Evolutionary conservation across 169 alveolate genomes (phyloP).

Genomic region (Pseudocohnilembus persalinus): DNA sequence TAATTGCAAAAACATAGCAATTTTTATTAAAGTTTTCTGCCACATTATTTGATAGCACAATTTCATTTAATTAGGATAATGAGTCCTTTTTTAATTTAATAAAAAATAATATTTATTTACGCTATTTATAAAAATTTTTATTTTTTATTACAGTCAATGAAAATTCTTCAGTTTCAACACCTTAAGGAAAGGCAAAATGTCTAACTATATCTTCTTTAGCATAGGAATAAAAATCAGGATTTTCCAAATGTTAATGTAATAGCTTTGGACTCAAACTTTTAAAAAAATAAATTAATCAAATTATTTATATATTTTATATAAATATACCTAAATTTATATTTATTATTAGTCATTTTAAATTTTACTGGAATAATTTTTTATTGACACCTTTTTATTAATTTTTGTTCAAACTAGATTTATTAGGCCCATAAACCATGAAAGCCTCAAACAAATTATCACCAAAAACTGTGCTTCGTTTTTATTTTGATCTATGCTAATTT

Average conservation of each 20-base stretch:
- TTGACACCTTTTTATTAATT: too few relatives aligned
- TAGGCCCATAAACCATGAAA: neutral
- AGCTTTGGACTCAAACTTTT: neutral
- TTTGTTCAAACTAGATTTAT: neutral
- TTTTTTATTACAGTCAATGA: neutral
- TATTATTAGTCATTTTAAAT: neutral
- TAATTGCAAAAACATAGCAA: constrained; percentile 15
- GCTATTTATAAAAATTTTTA: neutral
- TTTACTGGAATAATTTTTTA: neutral
- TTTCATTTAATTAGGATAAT: constrained; percentile 24
- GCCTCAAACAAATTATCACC: neutral
- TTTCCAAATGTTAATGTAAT: neutral
- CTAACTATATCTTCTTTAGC: neutral
- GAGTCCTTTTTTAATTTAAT: neutral
- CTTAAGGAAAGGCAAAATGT: constrained; percentile 1
- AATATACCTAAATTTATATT: too few relatives aligned
- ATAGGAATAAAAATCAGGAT: neutral
- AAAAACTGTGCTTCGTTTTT: too few relatives aligned
- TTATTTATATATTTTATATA: too few relatives aligned
- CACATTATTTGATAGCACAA: constrained; percentile 8
- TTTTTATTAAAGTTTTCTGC: constrained; percentile 8
- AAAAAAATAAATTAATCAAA: too few relatives aligned
- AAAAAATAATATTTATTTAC: too few relatives aligned
- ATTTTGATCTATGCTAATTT: too few relatives aligned
- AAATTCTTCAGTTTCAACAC: constrained; percentile 20